Evolutionary conservation across 345 rosid species (phyloP).

Genomic region (Hypericum androsaemum): DNA sequence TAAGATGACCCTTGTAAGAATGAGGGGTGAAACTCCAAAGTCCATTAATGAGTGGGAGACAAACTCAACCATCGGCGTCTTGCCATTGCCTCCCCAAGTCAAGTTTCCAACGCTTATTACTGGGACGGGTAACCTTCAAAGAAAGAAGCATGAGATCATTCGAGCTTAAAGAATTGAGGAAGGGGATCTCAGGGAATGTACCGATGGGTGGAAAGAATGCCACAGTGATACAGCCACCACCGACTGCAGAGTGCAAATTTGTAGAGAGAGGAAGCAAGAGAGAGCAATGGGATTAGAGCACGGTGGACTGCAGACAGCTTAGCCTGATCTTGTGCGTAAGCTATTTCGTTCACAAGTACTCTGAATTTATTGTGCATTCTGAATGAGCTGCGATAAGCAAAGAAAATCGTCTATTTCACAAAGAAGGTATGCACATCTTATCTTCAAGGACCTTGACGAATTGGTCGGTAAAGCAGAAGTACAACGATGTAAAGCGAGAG

Average conservation of each 20-base stretch:
- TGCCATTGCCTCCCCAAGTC: constrained; percentile 92
- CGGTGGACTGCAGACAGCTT: constrained; percentile 36
- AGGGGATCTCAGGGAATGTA: constrained; percentile 6
- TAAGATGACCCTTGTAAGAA: constrained; percentile 56
- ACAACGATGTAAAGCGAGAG: no score
- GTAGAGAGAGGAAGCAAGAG: constrained; percentile 47
- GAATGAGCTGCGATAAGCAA: no score
- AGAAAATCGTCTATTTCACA: no score
- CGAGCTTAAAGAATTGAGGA: neutral
- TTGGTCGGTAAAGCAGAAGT: no score
- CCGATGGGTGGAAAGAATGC: constrained; percentile 43
- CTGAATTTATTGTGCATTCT: constrained; percentile 18
- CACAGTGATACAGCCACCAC: constrained; percentile 37
- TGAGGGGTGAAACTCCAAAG: constrained; percentile 57
- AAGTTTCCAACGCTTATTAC: constrained; percentile 86
- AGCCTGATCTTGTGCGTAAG: constrained; percentile 40
- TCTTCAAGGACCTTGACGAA: no score
- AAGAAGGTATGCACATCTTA: no score
- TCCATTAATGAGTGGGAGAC: constrained; percentile 37
- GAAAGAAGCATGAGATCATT: neutral
- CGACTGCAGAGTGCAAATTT: constrained; percentile 44
- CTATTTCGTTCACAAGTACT: constrained; percentile 46
- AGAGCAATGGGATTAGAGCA: constrained; percentile 45
- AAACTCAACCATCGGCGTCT: constrained; percentile 90
- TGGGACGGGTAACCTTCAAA: constrained; percentile 61